Evolutionary conservation across 2,329 filamentous ascomycete genomes (phyloP).

Genomic region (Pyrenophora graminea): DNA sequence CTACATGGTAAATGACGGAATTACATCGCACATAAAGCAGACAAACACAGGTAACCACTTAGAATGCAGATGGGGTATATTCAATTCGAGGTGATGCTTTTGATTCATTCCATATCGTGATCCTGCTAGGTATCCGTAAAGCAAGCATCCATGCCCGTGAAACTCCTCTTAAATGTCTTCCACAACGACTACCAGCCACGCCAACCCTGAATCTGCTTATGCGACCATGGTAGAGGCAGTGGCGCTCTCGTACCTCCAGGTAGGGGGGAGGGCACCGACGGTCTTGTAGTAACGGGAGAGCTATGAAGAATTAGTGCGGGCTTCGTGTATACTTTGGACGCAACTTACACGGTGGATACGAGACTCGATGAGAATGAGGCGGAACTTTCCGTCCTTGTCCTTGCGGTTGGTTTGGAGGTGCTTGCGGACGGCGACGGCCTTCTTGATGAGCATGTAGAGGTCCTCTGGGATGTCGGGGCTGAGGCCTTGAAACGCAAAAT

Average conservation of each 20-base stretch:
- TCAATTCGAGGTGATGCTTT: constrained; percentile 40
- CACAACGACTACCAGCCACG: constrained; percentile 27
- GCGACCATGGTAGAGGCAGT: constrained; percentile 65
- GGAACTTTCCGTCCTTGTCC: constrained; percentile 99
- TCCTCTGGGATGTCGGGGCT: constrained; percentile 99
- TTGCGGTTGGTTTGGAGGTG: constrained; percentile 99
- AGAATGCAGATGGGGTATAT: constrained; percentile 23
- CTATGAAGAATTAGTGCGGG: background rate
- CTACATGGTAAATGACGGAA: constrained; percentile 24
- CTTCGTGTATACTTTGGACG: background rate
- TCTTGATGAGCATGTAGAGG: constrained; percentile 99
- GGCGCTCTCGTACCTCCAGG: constrained; percentile 98
- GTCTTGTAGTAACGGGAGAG: constrained; percentile 99
- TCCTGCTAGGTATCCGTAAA: constrained; percentile 41
- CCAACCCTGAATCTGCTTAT: constrained; percentile 46
- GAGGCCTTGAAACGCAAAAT: constrained; percentile 69
- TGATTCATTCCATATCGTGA: constrained; percentile 45
- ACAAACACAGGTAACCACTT: constrained; percentile 11
- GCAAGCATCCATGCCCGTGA: constrained; percentile 44
- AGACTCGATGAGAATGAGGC: constrained; percentile 99
- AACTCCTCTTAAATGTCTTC: constrained; percentile 43
- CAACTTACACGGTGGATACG: constrained; percentile 82
- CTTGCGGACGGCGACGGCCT: constrained; percentile 92
- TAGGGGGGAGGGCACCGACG: constrained; percentile 79
- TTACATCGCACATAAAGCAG: constrained; percentile 13